phyloP scores from a whole-genome alignment of 371 early-diverging fungal species.

The Syncephalastrum contaminatum region DNA sequence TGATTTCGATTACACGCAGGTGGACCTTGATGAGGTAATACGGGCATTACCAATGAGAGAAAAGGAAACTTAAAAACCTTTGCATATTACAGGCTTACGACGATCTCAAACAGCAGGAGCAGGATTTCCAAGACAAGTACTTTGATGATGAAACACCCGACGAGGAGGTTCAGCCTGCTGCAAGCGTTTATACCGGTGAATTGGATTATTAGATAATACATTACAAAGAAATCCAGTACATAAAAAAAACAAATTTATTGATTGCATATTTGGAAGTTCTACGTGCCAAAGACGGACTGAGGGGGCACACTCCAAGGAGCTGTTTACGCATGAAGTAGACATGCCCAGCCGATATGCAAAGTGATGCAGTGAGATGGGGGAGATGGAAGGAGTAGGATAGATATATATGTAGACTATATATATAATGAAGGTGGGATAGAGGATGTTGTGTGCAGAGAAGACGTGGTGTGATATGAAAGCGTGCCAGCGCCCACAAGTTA shows the following conservation, averaged over 20 bases:
- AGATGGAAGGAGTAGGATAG: background rate
- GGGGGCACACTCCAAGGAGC: no score
- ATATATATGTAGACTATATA: background rate
- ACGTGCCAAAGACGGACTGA: no score
- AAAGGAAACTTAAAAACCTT: background rate
- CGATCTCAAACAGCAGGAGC: slow-evolving; percentile 36
- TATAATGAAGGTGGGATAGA: no score
- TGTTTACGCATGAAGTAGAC: no score
- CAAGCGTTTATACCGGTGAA: slow-evolving; percentile 21
- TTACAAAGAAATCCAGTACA: no score
- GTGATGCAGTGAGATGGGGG: background rate
- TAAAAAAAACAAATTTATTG: no score
- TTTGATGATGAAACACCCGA: slow-evolving; percentile 41
- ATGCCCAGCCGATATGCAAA: no score
- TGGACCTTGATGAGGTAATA: slow-evolving; percentile 45
- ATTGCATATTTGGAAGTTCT: no score
- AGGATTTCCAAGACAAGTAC: slow-evolving; percentile 47
- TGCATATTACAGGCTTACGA: slow-evolving; percentile 22
- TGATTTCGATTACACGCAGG: slow-evolving; percentile 37
- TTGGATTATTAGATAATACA: slow-evolving; percentile 15
- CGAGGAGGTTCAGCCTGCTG: background rate
- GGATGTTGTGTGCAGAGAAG: no score
- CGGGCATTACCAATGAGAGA: background rate
- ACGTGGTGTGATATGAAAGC: no score
- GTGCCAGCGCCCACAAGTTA: slow-evolving; percentile 4